Evolutionary conservation across 805 yeast species (phyloP), one percentile per base, ranked within the genome.

Genomic region (Starmerella kuoi): DNA sequence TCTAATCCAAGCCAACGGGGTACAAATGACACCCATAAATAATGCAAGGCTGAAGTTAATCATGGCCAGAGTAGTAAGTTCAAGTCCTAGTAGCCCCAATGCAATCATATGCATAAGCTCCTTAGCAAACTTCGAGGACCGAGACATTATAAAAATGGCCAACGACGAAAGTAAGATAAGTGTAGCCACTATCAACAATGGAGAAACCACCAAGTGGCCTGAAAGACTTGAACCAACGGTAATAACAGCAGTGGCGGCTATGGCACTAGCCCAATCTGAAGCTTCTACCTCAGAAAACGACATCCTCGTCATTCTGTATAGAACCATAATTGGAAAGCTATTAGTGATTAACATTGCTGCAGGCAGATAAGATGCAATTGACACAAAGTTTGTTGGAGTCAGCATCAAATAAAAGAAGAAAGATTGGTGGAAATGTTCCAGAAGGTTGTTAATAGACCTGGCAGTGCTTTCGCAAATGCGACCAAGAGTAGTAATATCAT

Each of bases 361-460:
- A 1, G 97, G 97, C 39, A 91, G 64, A 58, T 88, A 91, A 17
- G 93, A 84, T 3, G 95, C 96, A 49, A 91, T 87, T 4, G 95
- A 84, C 15, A 91, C 94, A 64, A 91, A 91, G 44, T 71, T 61
- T 43, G 70, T 65, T 20, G 96, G 93, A 0, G 84, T 73, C 38
- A 91, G 61, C 62, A 91, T 59, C 51, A 88, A 68, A 63, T 88
- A 91, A 57, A 87, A 91, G 67, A 91, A 91, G 56, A 86, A 91
- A 1, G 95, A 84, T 62, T 91, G 99, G 61, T 91, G 99, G 62
- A 88, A 88, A 59, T 88, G 93, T 60, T 91, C 99, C 30, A 88
- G 66, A 51, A 91, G 68, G 58, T 91, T 91, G 64, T 91, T 91
- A 28, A 91, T 81, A 0, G 95, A 77, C 47, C 98, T 72, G 57